These are phyloP conservation scores for Clausena lansium DNA, from an alignment of 345 rosid species.

Conservation along the genomic window DNA sequence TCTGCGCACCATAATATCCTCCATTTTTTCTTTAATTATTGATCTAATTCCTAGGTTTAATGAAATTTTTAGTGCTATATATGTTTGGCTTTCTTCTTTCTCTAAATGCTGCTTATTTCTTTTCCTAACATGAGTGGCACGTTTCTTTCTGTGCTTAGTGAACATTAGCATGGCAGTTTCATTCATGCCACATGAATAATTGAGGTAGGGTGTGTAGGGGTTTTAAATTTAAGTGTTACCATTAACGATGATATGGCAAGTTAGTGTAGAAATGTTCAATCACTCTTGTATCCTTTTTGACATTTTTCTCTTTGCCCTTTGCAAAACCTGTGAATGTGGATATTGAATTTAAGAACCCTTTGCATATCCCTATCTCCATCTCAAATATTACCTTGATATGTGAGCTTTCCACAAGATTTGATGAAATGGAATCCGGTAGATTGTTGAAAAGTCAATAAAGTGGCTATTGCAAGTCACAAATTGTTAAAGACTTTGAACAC, in stretches of 20 bases:
- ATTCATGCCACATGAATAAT: not conserved
- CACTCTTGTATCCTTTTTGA: not conserved
- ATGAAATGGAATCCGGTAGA: constrained; percentile 59
- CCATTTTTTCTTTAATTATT: not conserved
- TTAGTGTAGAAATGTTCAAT: not conserved
- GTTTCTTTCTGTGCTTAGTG: too few relatives aligned
- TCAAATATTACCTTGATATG: constrained; percentile 74
- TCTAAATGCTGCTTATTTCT: not conserved
- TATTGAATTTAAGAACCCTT: constrained; percentile 80
- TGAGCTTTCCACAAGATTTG: constrained; percentile 58
- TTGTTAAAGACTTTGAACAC: too few relatives aligned
- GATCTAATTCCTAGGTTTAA: not conserved
- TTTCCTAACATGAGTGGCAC: too few relatives aligned
- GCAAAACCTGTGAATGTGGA: constrained; percentile 80
- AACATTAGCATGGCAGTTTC: not conserved
- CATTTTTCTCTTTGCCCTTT: constrained; percentile 14
- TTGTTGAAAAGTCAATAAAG: too few relatives aligned
- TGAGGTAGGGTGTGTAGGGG: not conserved
- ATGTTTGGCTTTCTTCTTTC: not conserved
- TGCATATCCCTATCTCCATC: constrained; percentile 70
- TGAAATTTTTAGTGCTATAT: not conserved
- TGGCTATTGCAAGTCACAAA: too few relatives aligned
- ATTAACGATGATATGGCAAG: too few relatives aligned
- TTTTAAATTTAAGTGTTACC: not conserved
- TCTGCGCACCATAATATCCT: not conserved